Conservation (phyloP, 768 basidiomycete genomes). For the Agaricus subrufescens region DNA sequence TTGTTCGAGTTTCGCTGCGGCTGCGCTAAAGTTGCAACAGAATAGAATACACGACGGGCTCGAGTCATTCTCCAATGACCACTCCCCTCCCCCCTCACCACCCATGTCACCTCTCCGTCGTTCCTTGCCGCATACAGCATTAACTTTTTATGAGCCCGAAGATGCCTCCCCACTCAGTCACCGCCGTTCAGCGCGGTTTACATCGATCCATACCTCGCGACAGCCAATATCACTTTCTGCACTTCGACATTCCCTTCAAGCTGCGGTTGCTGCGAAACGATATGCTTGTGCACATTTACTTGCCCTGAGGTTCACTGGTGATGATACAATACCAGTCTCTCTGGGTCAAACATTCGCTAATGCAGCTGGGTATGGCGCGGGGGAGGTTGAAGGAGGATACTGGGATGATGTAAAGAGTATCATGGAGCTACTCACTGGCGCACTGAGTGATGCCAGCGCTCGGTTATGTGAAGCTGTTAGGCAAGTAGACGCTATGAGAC, state of each 20-base stretch:
- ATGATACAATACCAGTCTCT: constrained; percentile 3
- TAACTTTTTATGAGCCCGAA: constrained; percentile 18
- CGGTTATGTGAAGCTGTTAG: constrained; percentile 61
- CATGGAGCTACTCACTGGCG: constrained; percentile 62
- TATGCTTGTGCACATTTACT: constrained; percentile 78
- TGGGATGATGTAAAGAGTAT: constrained; percentile 84
- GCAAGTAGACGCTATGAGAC: constrained; percentile 47
- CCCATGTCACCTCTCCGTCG: background rate
- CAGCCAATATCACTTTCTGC: constrained; percentile 68
- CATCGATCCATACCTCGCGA: constrained; percentile 51
- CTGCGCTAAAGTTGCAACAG: constrained; percentile 58
- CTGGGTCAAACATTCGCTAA: background rate
- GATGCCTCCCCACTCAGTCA: background rate
- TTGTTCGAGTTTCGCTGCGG: constrained; percentile 44
- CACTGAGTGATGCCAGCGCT: constrained; percentile 61
- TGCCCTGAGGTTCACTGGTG: constrained; percentile 59
- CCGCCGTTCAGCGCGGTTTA: constrained; percentile 38
- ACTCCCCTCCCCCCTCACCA: constrained; percentile 4
- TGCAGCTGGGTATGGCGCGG: background rate
- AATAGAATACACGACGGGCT: constrained; percentile 45
- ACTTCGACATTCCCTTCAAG: constrained; percentile 55
- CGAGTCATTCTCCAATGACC: constrained; percentile 28
- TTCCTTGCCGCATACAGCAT: background rate
- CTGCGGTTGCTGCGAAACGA: constrained; percentile 66
- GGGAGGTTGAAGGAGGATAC: constrained; percentile 61